phyloP scores from a whole-genome alignment of 1,284 basidiomycete species.

The Exobasidium rhododendri region DNA sequence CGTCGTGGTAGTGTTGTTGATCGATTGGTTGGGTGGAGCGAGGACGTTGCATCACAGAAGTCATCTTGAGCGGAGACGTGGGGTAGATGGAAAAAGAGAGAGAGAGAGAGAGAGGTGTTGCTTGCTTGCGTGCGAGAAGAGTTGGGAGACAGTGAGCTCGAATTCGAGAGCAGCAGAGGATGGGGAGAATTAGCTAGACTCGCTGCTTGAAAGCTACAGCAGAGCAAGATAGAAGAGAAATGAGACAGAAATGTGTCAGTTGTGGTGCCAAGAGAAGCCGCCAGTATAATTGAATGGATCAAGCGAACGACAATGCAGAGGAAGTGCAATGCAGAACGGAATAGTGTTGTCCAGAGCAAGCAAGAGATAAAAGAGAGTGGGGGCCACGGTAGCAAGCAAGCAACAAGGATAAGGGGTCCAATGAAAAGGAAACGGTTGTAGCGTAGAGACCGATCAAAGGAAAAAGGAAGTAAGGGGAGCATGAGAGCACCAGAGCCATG shows the following conservation, averaged over 20 bases:
- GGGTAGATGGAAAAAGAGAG: not conserved
- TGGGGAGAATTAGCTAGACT: not conserved
- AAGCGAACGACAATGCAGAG: too few species aligned
- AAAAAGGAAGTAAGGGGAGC: not conserved
- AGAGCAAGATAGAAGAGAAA: not conserved
- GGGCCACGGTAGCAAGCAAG: not conserved
- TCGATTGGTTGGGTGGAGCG: constrained; percentile 2
- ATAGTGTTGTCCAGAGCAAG: not conserved
- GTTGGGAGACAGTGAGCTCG: not conserved
- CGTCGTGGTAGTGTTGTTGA: not conserved
- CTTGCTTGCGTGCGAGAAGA: not conserved
- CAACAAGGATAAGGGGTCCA: not conserved
- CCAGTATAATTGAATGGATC: too few species aligned
- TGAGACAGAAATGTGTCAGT: constrained; percentile 2
- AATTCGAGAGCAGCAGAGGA: constrained; percentile 2
- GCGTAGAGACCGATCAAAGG: not conserved
- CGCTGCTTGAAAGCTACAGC: not conserved
- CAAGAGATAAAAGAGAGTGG: not conserved
- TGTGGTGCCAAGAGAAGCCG: not conserved
- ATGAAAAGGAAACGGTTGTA: not conserved
- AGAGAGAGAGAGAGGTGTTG: not conserved
- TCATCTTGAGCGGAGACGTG: not conserved
- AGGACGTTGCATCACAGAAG: constrained; percentile 12
- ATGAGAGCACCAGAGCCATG: too few species aligned
- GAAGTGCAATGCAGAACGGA: not conserved